Percentiles rank a stretch among this genome's conserved stretches.
Evolutionary conservation across 768 basidiomycete genomes (phyloP).

Genomic region (Botryobasidium botryosum): DNA sequence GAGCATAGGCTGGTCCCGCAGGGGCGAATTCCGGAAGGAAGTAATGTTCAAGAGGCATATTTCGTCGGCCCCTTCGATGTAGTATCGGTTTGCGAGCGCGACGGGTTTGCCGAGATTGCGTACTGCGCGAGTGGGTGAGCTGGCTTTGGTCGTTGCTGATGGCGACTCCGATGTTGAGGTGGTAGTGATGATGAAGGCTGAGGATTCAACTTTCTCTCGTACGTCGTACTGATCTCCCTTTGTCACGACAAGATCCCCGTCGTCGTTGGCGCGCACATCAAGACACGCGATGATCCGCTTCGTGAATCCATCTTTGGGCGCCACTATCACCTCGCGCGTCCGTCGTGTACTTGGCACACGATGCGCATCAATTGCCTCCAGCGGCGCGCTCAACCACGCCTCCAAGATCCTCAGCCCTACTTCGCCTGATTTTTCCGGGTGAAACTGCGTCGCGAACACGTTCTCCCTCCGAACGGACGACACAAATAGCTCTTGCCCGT

Average conservation of each 20-base stretch:
- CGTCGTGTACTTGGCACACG: neutral
- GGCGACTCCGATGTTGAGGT: slow-evolving; percentile 9
- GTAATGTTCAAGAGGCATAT: slow-evolving; percentile 98
- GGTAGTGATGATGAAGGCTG: slow-evolving; percentile 11
- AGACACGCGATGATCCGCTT: slow-evolving; percentile 94
- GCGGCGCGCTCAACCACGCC: slow-evolving; percentile 46
- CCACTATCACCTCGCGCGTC: neutral
- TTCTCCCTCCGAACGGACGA: slow-evolving; percentile 69
- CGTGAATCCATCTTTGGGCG: slow-evolving; percentile 46
- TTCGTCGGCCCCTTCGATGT: slow-evolving; percentile 80
- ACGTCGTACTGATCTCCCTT: slow-evolving; percentile 99
- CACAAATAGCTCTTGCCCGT: slow-evolving; percentile 84
- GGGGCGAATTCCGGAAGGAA: slow-evolving; percentile 90
- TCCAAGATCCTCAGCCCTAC: slow-evolving; percentile 70
- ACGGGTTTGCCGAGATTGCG: slow-evolving; percentile 98
- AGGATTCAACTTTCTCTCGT: slow-evolving; percentile 45
- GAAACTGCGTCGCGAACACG: slow-evolving; percentile 88
- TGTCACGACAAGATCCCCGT: slow-evolving; percentile 93
- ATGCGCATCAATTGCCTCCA: neutral
- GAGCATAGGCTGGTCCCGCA: slow-evolving; percentile 96
- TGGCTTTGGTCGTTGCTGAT: slow-evolving; percentile 10
- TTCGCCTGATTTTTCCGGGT: slow-evolving; percentile 90
- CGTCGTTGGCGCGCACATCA: slow-evolving; percentile 92
- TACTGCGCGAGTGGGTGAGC: slow-evolving; percentile 30
- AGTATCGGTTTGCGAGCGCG: slow-evolving; percentile 75